Conservation (phyloP, 2,329 filamentous ascomycete species). For the Aureobasidium sp. region DNA sequence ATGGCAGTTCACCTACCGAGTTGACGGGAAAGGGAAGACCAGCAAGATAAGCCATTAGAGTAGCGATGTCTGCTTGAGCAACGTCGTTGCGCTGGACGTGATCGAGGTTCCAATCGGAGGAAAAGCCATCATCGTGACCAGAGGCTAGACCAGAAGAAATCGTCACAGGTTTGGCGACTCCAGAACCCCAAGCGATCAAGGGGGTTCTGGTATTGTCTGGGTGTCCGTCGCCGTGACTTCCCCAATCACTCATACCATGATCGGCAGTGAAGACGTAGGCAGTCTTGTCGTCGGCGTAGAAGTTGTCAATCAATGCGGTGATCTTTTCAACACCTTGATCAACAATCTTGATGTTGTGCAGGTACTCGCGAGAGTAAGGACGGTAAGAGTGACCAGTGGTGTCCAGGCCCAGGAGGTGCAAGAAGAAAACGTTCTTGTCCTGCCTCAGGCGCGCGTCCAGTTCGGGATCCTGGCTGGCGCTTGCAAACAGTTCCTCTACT, state of each 20-base stretch:
- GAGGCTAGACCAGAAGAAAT: constrained; percentile 54
- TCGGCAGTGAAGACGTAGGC: constrained; percentile 97
- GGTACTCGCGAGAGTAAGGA: constrained; percentile 91
- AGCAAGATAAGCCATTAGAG: constrained; percentile 87
- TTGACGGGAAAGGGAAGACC: constrained; percentile 91
- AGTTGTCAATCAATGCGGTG: constrained; percentile 70
- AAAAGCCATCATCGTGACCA: constrained; percentile 83
- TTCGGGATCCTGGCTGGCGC: constrained; percentile 70
- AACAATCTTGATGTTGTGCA: constrained; percentile 90
- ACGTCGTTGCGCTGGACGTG: constrained; percentile 83
- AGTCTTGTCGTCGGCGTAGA: constrained; percentile 76
- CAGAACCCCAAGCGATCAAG: constrained; percentile 87
- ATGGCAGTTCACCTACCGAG: constrained; percentile 85
- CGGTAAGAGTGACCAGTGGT: constrained; percentile 80
- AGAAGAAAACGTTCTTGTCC: constrained; percentile 88
- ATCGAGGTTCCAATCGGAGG: constrained; percentile 78
- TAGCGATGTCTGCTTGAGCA: constrained; percentile 85
- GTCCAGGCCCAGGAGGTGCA: constrained; percentile 87
- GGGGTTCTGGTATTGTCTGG: constrained; percentile 95
- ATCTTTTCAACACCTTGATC: constrained; percentile 85
- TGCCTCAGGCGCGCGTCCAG: constrained; percentile 65
- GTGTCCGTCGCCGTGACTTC: constrained; percentile 97
- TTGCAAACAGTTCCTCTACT: constrained; percentile 77
- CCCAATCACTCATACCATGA: constrained; percentile 98
- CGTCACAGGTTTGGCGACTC: constrained; percentile 66